Conservation (phyloP, 495 filamentous ascomycete species). For the Clohesyomyces aquaticus region DNA sequence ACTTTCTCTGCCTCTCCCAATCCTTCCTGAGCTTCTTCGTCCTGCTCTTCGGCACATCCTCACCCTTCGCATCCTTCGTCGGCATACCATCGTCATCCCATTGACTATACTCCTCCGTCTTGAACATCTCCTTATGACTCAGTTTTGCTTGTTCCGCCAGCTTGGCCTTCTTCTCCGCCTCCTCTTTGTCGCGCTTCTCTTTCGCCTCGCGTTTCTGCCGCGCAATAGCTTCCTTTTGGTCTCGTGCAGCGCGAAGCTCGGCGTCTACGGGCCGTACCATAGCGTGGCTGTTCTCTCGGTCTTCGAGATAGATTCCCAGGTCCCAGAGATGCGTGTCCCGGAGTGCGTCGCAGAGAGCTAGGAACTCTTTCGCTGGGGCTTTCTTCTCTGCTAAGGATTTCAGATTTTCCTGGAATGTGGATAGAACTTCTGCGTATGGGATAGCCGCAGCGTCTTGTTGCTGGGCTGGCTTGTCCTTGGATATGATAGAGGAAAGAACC, state of each 20-base stretch:
- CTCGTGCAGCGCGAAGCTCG: slow-evolving; percentile 71
- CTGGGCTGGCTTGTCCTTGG: slow-evolving; percentile 19
- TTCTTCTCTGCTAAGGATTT: slow-evolving; percentile 36
- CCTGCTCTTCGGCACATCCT: slow-evolving; percentile 79
- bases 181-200: slow-evolving; percentile 61
- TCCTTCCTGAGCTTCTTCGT: slow-evolving; percentile 87
- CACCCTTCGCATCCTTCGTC: slow-evolving; percentile 71
- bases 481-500: slow-evolving; percentile 28
- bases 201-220: slow-evolving; percentile 63
- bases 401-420: slow-evolving; percentile 44
- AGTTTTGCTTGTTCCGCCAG: slow-evolving; percentile 73
- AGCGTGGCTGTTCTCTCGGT: slow-evolving; percentile 72
- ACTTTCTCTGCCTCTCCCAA: slow-evolving; percentile 89
- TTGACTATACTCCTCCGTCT: slow-evolving; percentile 69
- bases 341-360: slow-evolving; percentile 66
- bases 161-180: slow-evolving; percentile 54
- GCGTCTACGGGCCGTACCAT: slow-evolving; percentile 80
- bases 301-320: slow-evolving; percentile 84
- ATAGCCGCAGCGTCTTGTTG: slow-evolving; percentile 33
- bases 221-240: slow-evolving; percentile 66
- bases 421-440: slow-evolving; percentile 44
- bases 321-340: slow-evolving; percentile 79
- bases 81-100: slow-evolving; percentile 92
- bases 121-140: slow-evolving; percentile 49
- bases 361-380: slow-evolving; percentile 45